phyloP scores from a whole-genome alignment of 768 basidiomycete species.

The Gloeopeniophorella convolvens region DNA sequence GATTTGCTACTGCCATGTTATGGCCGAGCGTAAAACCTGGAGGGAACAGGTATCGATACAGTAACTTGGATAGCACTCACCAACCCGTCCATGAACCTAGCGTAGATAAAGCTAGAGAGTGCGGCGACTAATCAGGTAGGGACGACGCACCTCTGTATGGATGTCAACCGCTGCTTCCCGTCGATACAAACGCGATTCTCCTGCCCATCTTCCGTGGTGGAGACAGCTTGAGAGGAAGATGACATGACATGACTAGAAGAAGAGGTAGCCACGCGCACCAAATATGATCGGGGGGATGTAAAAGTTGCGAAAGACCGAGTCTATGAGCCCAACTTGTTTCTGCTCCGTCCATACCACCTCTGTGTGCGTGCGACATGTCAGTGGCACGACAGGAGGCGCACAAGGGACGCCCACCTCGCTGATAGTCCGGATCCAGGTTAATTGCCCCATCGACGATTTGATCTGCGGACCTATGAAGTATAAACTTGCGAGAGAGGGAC shows the following conservation, averaged over 20 bases:
- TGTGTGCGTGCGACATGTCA: constrained; percentile 21
- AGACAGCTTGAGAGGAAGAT: constrained; percentile 36
- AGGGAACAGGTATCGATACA: constrained; percentile 1
- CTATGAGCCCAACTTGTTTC: constrained; percentile 71
- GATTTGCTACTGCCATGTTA: neutral
- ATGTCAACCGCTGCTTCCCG: constrained; percentile 77
- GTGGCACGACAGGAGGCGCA: neutral
- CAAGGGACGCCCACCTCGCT: constrained; percentile 49
- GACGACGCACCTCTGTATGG: constrained; percentile 52
- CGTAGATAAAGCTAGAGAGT: neutral
- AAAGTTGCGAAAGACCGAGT: constrained; percentile 72
- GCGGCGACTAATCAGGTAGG: neutral
- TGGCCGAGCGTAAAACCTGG: neutral
- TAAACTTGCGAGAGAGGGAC: neutral
- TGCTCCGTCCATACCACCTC: constrained; percentile 76
- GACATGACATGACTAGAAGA: neutral
- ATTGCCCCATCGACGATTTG: constrained; percentile 61
- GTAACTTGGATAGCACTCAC: constrained; percentile 39
- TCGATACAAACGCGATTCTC: constrained; percentile 68
- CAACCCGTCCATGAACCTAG: constrained; percentile 56
- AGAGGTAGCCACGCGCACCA: constrained; percentile 31
- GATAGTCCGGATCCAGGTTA: constrained; percentile 70
- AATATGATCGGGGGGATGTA: constrained; percentile 80
- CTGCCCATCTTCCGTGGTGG: constrained; percentile 50
- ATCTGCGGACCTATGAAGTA: constrained; percentile 33